phyloP scores from a whole-genome alignment of 1,284 basidiomycete species.

The Trichosporon ovoides region DNA sequence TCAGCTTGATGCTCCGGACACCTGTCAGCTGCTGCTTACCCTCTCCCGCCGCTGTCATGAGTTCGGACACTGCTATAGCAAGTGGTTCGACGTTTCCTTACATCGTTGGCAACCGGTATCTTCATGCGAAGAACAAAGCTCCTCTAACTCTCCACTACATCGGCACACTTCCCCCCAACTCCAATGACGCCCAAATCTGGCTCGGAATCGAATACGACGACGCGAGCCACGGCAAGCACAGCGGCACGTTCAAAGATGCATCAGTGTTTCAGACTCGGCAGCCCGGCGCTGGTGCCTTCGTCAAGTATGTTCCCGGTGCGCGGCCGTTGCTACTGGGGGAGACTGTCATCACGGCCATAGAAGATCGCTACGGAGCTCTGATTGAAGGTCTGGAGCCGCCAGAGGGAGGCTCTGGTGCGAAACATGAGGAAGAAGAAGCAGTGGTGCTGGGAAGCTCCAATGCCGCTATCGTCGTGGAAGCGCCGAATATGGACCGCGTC shows the following conservation, averaged over 20 bases:
- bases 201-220: slow-evolving; percentile 96
- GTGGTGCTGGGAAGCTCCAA: slow-evolving; percentile 74
- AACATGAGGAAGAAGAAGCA: slow-evolving; percentile 48
- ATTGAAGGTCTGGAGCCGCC: slow-evolving; percentile 20
- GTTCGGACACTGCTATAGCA: neutral
- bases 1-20: neutral
- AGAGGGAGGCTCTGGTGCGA: slow-evolving; percentile 19
- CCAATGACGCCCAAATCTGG: slow-evolving; percentile 54
- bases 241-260: slow-evolving; percentile 69
- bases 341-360: slow-evolving; percentile 69
- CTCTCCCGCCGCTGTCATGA: neutral
- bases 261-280: slow-evolving; percentile 60
- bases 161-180: slow-evolving; percentile 28
- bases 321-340: slow-evolving; percentile 52
- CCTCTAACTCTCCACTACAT: slow-evolving; percentile 42
- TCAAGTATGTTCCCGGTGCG: slow-evolving; percentile 22
- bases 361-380: slow-evolving; percentile 59
- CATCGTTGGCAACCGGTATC: slow-evolving; percentile 29
- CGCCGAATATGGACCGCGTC: slow-evolving; percentile 74
- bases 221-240: slow-evolving; percentile 73
- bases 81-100: neutral
- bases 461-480: slow-evolving; percentile 77
- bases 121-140: slow-evolving; percentile 31
- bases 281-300: slow-evolving; percentile 43
- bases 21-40: neutral